phyloP scores from a whole-genome alignment of 2,329 filamentous ascomycete genomes.

The Chaetomium olivaceum region DNA sequence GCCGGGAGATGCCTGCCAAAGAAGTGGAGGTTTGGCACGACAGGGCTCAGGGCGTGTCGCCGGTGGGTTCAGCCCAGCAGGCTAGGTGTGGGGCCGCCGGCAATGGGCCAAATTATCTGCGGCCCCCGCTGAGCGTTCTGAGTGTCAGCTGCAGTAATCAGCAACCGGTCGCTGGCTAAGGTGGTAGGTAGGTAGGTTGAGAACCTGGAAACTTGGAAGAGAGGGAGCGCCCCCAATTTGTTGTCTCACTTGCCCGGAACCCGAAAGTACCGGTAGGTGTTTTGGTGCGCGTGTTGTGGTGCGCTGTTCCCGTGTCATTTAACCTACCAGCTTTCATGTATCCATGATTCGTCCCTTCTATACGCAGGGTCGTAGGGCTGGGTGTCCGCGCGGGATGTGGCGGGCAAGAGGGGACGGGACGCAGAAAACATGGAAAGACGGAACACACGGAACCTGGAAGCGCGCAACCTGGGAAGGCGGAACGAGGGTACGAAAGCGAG shows the following conservation, averaged over 20 bases:
- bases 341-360: background rate
- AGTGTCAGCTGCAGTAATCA: background rate
- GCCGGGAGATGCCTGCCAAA: slow-evolving; percentile 16
- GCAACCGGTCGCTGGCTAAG: background rate
- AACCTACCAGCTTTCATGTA: background rate
- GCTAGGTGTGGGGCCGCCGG: slow-evolving; percentile 16
- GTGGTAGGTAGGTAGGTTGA: background rate
- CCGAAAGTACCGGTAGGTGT: background rate
- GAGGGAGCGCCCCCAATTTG: background rate
- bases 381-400: slow-evolving; percentile 16
- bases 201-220: background rate
- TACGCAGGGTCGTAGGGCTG: slow-evolving; percentile 10
- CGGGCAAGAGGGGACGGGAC: slow-evolving; percentile 13
- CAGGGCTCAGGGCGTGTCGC: slow-evolving; percentile 16
- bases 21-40: background rate
- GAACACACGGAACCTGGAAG: background rate
- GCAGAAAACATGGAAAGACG: slow-evolving; percentile 4
- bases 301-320: background rate
- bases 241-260: background rate
- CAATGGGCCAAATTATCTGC: background rate
- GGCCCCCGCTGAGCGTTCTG: background rate
- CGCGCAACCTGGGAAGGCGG: background rate
- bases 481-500: background rate
- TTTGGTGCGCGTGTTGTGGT: background rate
- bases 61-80: slow-evolving; percentile 22